Percentiles rank a stretch among this genome's conserved stretches.
Evolutionary conservation across 768 basidiomycete genomes (phyloP).

Genomic region (Suillus clintonianus): DNA sequence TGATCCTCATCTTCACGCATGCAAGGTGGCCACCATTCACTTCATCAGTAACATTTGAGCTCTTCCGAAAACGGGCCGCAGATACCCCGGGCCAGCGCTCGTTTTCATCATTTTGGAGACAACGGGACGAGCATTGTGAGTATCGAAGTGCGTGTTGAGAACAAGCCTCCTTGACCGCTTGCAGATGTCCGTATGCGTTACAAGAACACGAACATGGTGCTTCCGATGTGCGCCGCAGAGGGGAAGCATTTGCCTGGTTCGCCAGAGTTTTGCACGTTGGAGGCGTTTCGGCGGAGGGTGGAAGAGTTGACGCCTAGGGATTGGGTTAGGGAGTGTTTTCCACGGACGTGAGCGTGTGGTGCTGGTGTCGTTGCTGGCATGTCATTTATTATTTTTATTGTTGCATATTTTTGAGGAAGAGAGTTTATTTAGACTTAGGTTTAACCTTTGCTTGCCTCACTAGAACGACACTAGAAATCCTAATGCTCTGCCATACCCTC

Average conservation of each 20-base stretch:
- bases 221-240: slow-evolving; percentile 65
- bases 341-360: slow-evolving; percentile 11
- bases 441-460: background rate
- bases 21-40: slow-evolving; percentile 76
- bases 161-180: background rate
- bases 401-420: slow-evolving; percentile 12
- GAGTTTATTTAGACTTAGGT: background rate
- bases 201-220: slow-evolving; percentile 61
- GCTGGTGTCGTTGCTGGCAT: background rate
- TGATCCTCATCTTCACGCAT: background rate
- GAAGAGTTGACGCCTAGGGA: slow-evolving; percentile 64
- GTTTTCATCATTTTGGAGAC: slow-evolving; percentile 41
- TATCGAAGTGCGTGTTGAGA: background rate
- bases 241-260: slow-evolving; percentile 69
- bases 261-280: slow-evolving; percentile 74
- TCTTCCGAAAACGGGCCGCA: slow-evolving; percentile 49
- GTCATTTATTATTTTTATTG: background rate
- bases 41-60: slow-evolving; percentile 71
- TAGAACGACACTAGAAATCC: background rate
- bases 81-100: slow-evolving; percentile 37
- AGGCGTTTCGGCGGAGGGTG: slow-evolving; percentile 62
- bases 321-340: slow-evolving; percentile 67
- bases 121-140: slow-evolving; percentile 46
- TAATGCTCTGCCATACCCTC: background rate
- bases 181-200: slow-evolving; percentile 76